phyloP scores from a whole-genome alignment of 371 early-diverging fungal genomes.

The Syncephalastrum monosporum region DNA sequence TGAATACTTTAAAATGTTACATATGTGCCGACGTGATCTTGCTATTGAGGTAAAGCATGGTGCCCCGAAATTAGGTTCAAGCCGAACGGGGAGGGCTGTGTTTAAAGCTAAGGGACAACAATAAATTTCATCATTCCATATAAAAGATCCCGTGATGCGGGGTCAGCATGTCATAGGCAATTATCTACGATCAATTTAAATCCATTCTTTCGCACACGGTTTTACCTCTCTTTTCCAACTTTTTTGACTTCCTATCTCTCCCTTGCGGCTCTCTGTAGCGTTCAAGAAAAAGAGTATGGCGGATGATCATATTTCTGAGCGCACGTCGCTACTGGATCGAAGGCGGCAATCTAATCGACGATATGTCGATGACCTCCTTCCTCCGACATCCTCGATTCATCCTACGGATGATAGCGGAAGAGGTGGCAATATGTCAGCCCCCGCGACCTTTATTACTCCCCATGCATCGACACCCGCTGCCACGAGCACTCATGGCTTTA shows the following conservation, averaged over 20 bases:
- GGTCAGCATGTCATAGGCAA: too few species aligned
- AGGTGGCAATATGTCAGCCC: conserved; percentile 15
- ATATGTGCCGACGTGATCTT: too few species aligned
- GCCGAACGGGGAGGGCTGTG: too few species aligned
- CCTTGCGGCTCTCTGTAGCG: not conserved
- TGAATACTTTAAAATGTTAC: too few species aligned
- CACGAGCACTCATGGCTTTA: conserved; percentile 20
- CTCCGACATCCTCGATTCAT: conserved; percentile 12
- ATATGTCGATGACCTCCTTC: conserved; percentile 16
- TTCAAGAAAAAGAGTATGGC: not conserved
- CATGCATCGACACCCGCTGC: conserved; percentile 7
- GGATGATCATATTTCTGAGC: conserved; percentile 12
- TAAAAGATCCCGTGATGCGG: too few species aligned
- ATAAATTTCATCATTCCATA: too few species aligned
- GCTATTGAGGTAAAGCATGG: too few species aligned
- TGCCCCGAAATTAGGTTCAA: too few species aligned
- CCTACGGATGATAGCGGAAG: conserved; percentile 4
- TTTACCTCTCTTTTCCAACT: conserved; percentile 1
- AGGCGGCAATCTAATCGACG: conserved; percentile 18
- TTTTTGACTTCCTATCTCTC: not conserved
- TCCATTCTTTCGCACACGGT: not conserved
- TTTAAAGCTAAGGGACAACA: too few species aligned
- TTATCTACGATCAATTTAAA: not conserved
- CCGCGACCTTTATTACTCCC: conserved; percentile 18
- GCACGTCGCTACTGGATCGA: conserved; percentile 27